Evolutionary conservation across 108 stramenopile species (phyloP).

Genomic region (Pseudonitzschia delicatissima): DNA sequence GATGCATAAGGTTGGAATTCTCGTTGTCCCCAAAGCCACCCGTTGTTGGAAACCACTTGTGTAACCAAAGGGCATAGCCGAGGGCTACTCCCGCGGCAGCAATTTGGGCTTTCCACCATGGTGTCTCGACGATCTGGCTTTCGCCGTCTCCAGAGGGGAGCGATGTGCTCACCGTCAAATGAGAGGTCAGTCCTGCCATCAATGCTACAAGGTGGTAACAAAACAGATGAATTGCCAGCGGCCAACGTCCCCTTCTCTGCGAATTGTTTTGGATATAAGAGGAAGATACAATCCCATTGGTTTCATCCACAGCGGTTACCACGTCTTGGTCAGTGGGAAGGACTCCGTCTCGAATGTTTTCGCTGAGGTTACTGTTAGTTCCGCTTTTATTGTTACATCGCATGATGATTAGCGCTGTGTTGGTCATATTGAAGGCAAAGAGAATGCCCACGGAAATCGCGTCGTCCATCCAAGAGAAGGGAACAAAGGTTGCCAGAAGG

Average conservation of each 20-base stretch:
- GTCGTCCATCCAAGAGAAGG: constrained; percentile 77
- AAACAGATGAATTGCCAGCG: background rate
- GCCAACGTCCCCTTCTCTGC: background rate
- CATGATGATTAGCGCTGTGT: constrained; percentile 57
- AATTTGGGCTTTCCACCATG: background rate
- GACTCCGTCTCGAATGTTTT: background rate
- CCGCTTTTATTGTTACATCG: constrained; percentile 11
- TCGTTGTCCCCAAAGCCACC: constrained; percentile 6
- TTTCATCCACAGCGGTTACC: constrained; percentile 4
- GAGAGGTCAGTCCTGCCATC: background rate
- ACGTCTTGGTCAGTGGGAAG: background rate
- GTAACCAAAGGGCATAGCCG: background rate
- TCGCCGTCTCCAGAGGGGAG: background rate
- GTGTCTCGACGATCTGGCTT: no score
- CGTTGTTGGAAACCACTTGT: constrained; percentile 2
- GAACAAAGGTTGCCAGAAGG: constrained; percentile 79
- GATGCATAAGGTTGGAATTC: background rate
- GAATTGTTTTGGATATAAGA: background rate
- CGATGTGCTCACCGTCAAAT: background rate
- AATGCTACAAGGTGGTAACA: background rate
- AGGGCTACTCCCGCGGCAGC: background rate
- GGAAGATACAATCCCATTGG: background rate
- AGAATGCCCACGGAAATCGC: constrained; percentile 80
- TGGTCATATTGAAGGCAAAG: constrained; percentile 68
- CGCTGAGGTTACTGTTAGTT: background rate